These are phyloP conservation scores for Venturiaceae sp. DNA, from an alignment of 2,329 filamentous ascomycete genomes.

Conservation along the genomic window DNA sequence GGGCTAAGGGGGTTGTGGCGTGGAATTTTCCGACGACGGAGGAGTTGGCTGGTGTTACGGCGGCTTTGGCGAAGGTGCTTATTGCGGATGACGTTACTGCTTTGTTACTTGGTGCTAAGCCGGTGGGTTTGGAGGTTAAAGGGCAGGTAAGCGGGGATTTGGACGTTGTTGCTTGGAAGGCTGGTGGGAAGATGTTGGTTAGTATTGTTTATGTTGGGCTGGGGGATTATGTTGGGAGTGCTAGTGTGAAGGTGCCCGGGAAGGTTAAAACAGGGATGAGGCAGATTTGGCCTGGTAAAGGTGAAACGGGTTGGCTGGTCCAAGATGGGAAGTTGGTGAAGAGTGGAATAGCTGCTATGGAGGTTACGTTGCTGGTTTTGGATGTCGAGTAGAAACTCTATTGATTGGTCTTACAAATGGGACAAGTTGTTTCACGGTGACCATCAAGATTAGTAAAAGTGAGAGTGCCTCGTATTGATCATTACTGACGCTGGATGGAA, in stretches of 20 bases:
- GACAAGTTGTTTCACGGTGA: neutral
- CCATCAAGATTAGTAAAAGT: too few relatives aligned
- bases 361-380: neutral
- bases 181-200: conserved; percentile 25
- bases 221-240: neutral
- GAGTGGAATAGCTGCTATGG: neutral
- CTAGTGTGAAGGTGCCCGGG: neutral
- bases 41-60: conserved; percentile 24
- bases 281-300: neutral
- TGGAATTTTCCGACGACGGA: conserved; percentile 37
- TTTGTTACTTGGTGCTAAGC: conserved; percentile 28
- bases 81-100: conserved; percentile 20
- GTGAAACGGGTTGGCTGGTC: neutral
- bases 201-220: conserved; percentile 24
- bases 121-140: conserved; percentile 15
- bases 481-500: too few relatives aligned
- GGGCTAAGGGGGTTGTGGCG: conserved; percentile 38
- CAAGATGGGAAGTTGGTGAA: neutral
- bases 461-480: too few relatives aligned
- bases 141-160: conserved; percentile 13
- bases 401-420: neutral
- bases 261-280: neutral
- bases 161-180: conserved; percentile 34
- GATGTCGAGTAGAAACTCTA: neutral
- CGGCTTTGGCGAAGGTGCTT: conserved; percentile 29